Base-by-base conservation (phyloP, 495 filamentous ascomycete species). In the Xylaria palmicola region DNA sequence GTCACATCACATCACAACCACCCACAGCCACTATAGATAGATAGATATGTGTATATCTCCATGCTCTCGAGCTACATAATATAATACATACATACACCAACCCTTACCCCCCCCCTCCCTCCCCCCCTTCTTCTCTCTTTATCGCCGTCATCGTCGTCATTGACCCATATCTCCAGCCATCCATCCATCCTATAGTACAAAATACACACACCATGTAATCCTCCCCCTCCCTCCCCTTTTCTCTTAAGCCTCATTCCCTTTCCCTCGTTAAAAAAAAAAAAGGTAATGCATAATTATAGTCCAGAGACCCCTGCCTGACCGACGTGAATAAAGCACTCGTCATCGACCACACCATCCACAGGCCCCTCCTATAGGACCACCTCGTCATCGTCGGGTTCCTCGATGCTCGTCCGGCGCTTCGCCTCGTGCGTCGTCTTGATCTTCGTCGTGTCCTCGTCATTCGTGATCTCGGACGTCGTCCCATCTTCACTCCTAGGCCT, bases 361-460 rank as follows among this genome's bases (percentile, higher is more conserved):
- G 48, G 58, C 48, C 47, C 44, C 20, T 69, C 67, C 67, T 72
- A 72, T 22, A 75, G 68, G 44, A 69, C 68, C 56, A 73, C 74
- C 41, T 82, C 81, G 17, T 83, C 80, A 19, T 83, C 82, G 59
- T 85, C 82, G 13, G 81, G 80, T 55, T 85, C 82, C 65, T 83
- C 82, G 26, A 84, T 77, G 67, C 81, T 84, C 48, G 79, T 85
- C 59, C 81, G 70, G 47, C 80, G 65, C 57, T 75, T 74, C 5
- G 81, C 81, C 70, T 85, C 81, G 2, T 80, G 77, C 19, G 78
- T 81, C 19, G 77, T 72, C 59, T 74, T 68, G 34, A 77, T 79
- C 69, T 69, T 75, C 53, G 79, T 75, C 53, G 79, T 72, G 29
- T 76, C 77, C 22, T 78, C 71, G 47, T 78, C 74, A 0, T 72